These are phyloP conservation scores for Canariomyces notabilis DNA, from an alignment of 2,329 filamentous ascomycete species.

Conservation along the genomic window DNA sequence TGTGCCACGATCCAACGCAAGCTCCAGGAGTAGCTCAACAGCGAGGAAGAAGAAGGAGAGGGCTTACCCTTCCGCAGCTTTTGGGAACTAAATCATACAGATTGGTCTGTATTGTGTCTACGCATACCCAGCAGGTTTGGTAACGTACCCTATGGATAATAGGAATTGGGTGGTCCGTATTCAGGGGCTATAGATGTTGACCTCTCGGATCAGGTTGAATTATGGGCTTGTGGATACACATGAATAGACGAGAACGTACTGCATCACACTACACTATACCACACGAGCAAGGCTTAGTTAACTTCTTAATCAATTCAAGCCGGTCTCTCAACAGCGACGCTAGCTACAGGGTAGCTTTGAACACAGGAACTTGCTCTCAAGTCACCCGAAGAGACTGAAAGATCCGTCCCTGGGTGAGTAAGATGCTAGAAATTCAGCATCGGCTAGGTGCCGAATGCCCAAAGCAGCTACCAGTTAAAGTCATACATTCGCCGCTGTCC, in stretches of 20 bases:
- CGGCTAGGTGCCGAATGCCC: background rate
- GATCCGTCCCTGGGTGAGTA: background rate
- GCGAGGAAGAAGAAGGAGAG: slow-evolving; percentile 54
- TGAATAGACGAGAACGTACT: background rate
- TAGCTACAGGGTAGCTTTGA: background rate
- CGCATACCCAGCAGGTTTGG: too few species aligned
- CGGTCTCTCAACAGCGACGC: background rate
- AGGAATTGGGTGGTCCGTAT: too few species aligned
- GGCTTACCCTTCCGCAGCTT: slow-evolving; percentile 58
- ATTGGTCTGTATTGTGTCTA: too few species aligned
- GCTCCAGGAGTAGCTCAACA: slow-evolving; percentile 52
- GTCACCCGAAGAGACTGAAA: background rate
- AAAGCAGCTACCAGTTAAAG: background rate
- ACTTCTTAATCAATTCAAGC: background rate
- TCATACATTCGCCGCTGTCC: background rate
- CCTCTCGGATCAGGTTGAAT: background rate
- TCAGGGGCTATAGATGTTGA: too few species aligned
- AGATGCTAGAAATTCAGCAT: background rate
- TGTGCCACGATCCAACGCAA: slow-evolving; percentile 37
- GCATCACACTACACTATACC: background rate
- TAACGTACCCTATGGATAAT: too few species aligned
- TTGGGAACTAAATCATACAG: slow-evolving; percentile 38
- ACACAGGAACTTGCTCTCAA: background rate
- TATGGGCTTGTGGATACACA: background rate
- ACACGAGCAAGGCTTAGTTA: background rate